A percentile compares a stretch with the other conserved stretches of the same genome.
Evolutionary conservation across 352 stramenopile species (phyloP).

Genomic region (Aphanomyces astaci): DNA sequence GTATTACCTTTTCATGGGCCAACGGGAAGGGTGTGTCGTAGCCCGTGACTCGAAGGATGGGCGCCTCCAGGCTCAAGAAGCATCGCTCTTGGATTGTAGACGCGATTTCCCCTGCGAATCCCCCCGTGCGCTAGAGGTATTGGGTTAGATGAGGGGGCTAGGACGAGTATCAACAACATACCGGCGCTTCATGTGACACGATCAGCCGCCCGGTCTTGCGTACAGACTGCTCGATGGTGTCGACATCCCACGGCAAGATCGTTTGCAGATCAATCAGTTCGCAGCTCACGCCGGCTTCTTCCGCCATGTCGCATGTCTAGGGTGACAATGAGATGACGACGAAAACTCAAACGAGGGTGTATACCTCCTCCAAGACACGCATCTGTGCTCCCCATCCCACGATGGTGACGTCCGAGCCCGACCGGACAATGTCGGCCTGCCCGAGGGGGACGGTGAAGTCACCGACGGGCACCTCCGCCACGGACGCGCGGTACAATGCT

Average conservation of each 20-base stretch:
- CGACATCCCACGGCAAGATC: constrained; percentile 95
- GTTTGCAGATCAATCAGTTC: constrained; percentile 98
- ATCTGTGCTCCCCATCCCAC: constrained; percentile 92
- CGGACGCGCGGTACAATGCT: constrained; percentile 93
- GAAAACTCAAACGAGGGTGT: background rate
- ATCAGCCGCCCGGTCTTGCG: constrained; percentile 95
- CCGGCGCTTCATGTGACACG: constrained; percentile 95
- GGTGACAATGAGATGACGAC: background rate
- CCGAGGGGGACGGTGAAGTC: constrained; percentile 93
- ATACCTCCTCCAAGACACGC: constrained; percentile 64
- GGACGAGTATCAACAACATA: constrained; percentile 33
- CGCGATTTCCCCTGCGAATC: constrained; percentile 96
- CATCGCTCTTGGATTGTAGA: constrained; percentile 89
- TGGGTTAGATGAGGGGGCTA: constrained; percentile 7
- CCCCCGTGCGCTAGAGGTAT: constrained; percentile 59
- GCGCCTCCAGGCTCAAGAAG: constrained; percentile 94
- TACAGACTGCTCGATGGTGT: constrained; percentile 93
- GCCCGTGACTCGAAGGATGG: constrained; percentile 89
- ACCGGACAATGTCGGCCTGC: constrained; percentile 89
- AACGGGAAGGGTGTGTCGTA: constrained; percentile 97
- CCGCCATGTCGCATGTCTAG: constrained; percentile 74
- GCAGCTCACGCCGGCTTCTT: constrained; percentile 90
- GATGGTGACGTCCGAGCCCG: constrained; percentile 91
- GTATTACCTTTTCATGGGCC: constrained; percentile 93
- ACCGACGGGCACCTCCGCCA: constrained; percentile 92